Percentiles rank a stretch among this genome's conserved stretches.
These are phyloP conservation scores for Panicum hallii DNA, from an alignment of 202 grass and related monocot genomes.

Conservation along the genomic window DNA sequence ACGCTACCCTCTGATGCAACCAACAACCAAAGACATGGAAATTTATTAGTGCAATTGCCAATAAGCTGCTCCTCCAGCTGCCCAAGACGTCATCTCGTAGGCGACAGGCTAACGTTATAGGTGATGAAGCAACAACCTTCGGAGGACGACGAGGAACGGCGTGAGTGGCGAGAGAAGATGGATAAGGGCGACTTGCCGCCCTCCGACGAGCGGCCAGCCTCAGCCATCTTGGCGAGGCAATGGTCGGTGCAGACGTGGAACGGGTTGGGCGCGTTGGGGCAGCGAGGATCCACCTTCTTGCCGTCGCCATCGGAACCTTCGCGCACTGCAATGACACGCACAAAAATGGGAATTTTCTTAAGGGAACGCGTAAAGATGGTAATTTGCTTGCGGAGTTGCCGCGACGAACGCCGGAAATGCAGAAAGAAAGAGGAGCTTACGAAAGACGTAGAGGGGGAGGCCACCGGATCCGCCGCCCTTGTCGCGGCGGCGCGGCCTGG, in stretches of 20 bases:
- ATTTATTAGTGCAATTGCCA: conserved; percentile 14
- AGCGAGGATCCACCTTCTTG: conserved; percentile 80
- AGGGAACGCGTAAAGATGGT: neutral
- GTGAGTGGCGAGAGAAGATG: conserved; percentile 67
- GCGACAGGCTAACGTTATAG: neutral
- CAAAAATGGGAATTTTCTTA: conserved; percentile 8
- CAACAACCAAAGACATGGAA: conserved; percentile 26
- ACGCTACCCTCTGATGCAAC: conserved; percentile 49
- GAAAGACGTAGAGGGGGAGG: conserved; percentile 77
- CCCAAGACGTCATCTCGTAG: conserved; percentile 1
- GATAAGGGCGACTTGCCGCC: conserved; percentile 59
- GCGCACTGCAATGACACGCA: conserved; percentile 43
- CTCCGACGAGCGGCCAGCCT: conserved; percentile 47
- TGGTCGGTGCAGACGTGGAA: conserved; percentile 86
- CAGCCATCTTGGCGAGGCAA: conserved; percentile 61
- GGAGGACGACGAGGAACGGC: conserved; percentile 58
- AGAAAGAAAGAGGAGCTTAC: conserved; percentile 30
- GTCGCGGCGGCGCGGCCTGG: conserved; percentile 49
- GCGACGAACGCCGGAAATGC: neutral
- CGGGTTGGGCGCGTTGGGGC: conserved; percentile 76
- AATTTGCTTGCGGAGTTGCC: neutral
- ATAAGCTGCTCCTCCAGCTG: neutral
- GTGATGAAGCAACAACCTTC: conserved; percentile 50
- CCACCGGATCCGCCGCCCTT: conserved; percentile 64
- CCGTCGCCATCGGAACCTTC: conserved; percentile 56